Evolutionary conservation across 2,329 filamentous ascomycete genomes (phyloP), one percentile per base, ranked within the genome.

Genomic region (Xylaria sp.): DNA sequence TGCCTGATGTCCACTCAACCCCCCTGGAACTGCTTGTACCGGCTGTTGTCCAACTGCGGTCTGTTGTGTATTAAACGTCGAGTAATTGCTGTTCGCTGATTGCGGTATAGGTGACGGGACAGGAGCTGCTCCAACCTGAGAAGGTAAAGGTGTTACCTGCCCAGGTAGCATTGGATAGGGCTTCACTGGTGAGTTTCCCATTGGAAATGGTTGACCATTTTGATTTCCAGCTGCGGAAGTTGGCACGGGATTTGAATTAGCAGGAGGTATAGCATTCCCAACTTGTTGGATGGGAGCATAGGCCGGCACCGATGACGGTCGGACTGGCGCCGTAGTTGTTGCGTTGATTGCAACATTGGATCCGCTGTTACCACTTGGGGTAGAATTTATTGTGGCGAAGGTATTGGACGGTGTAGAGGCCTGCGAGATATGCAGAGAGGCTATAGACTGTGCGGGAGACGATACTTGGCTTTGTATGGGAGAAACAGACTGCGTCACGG

Each of bases 161-260:
- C 77, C 77, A 1, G 75, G 76, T 52, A 78, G 72, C 76, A 77
- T 77, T 48, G 77, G 77, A 56, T 72, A 77, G 3, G 77, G 75
- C 37, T 76, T 76, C 3, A 54, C 51, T 4, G 69, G 57, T 23
- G 41, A 28, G 10, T 56, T 66, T 54, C 58, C 9, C 8, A 28
- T 52, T 28, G 51, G 12, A 7, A 46, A 15, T 18, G 62, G 28
- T 28, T 56, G 65, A 1, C n/a, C 18, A 31, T 61, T 59, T 13
- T 18, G n/a, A 55, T 31, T 34, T 37, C 70, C 64, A 15, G 56
- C 62, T 20, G 69, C 55, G 9, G 65, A 15, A n/a, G 56, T n/a
- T 59, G 60, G 23, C 8, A 25, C 54, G 37, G 61, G 2, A 23
- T 69, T 39, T 15, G 57, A 58, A 46, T 12, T 48, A 31, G n/a